phyloP scores from a whole-genome alignment of 306 rosid genomes.

The Rosa multiflora region DNA sequence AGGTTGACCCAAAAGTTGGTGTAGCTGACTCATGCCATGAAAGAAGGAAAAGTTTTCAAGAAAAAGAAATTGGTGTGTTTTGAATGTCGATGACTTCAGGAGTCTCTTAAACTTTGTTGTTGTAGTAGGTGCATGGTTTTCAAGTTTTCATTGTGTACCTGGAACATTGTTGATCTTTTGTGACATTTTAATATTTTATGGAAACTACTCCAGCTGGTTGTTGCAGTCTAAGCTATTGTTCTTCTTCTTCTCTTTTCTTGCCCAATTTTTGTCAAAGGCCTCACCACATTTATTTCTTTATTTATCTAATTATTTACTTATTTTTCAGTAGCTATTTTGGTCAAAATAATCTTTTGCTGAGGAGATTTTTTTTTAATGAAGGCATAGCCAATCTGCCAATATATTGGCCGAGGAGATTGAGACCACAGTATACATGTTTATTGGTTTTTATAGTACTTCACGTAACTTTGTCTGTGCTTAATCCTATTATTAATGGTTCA shows the following conservation, averaged over 20 bases:
- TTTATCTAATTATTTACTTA: too few relatives aligned
- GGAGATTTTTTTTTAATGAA: background rate
- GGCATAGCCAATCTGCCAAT: too few relatives aligned
- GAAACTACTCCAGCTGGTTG: background rate
- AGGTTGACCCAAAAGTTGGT: slow-evolving; percentile 7
- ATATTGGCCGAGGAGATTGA: background rate
- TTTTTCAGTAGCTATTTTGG: background rate
- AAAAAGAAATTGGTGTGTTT: background rate
- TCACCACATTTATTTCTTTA: too few relatives aligned
- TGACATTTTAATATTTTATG: background rate
- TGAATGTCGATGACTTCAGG: background rate
- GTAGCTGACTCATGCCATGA: background rate
- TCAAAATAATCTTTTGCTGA: background rate
- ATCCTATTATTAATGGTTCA: background rate
- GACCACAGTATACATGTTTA: too few relatives aligned
- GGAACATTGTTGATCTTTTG: background rate
- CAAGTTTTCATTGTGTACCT: background rate
- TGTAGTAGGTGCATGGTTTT: slow-evolving; percentile 4
- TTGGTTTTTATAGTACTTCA: background rate
- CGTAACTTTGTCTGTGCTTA: background rate
- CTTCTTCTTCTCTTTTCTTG: background rate
- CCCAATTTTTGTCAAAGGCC: too few relatives aligned
- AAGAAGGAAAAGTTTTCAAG: background rate
- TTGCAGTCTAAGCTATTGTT: background rate
- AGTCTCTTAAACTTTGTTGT: background rate